These are phyloP conservation scores for Curvularia hawaiiensis DNA, from an alignment of 2,329 filamentous ascomycete genomes.

Conservation along the genomic window DNA sequence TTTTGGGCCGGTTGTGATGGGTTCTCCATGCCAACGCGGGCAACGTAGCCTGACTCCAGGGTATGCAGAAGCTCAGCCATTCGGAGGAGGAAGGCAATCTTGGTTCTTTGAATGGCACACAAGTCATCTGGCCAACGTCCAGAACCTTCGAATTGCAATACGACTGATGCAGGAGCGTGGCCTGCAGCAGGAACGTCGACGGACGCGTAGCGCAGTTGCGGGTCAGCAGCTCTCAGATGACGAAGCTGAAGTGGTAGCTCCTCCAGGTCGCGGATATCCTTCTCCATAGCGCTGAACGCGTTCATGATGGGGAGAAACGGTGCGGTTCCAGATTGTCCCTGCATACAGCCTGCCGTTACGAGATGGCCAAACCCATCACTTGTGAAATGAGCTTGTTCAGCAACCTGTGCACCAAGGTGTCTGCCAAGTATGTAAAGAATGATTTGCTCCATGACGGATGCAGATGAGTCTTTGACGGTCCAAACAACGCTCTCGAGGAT, in stretches of 20 bases:
- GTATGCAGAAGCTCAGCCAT: slow-evolving; percentile 74
- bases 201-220: slow-evolving; percentile 76
- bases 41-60: slow-evolving; percentile 64
- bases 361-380: slow-evolving; percentile 55
- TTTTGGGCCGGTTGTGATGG: slow-evolving; percentile 71
- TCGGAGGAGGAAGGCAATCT: slow-evolving; percentile 81
- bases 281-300: slow-evolving; percentile 75
- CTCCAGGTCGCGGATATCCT: slow-evolving; percentile 76
- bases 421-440: slow-evolving; percentile 70
- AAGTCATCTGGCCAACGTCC: slow-evolving; percentile 93
- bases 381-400: slow-evolving; percentile 54
- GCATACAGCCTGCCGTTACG: slow-evolving; percentile 45
- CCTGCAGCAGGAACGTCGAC: slow-evolving; percentile 59
- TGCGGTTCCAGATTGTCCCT: slow-evolving; percentile 48
- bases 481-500: slow-evolving; percentile 93
- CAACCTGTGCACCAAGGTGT: slow-evolving; percentile 67
- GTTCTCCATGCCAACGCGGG: slow-evolving; percentile 82
- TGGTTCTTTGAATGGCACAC: slow-evolving; percentile 88
- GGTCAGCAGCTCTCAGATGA: slow-evolving; percentile 74
- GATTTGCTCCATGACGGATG: slow-evolving; percentile 79
- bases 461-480: slow-evolving; percentile 64
- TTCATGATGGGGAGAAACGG: slow-evolving; percentile 72
- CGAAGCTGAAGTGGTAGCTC: slow-evolving; percentile 86
- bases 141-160: slow-evolving; percentile 92
- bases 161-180: slow-evolving; percentile 70